Evolutionary conservation across 805 yeast genomes (phyloP).

Genomic region (Pichia sporocuriosa): DNA sequence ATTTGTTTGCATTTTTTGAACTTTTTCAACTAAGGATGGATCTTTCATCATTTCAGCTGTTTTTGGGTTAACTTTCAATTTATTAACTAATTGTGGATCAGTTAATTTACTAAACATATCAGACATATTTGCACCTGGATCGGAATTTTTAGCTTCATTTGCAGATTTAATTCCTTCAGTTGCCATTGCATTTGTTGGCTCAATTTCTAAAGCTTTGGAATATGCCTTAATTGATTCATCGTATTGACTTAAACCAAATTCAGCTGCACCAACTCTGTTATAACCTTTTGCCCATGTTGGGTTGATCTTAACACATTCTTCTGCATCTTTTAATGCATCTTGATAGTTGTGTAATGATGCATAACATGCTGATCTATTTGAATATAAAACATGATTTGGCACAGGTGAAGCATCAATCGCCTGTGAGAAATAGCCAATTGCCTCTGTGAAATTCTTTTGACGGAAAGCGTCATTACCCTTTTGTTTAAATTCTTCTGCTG

Average conservation of each 20-base stretch:
- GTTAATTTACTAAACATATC: slow-evolving; percentile 48
- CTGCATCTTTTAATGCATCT: slow-evolving; percentile 78
- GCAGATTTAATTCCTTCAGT: slow-evolving; percentile 72
- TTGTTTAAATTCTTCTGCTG: slow-evolving; percentile 76
- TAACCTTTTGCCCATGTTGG: slow-evolving; percentile 94
- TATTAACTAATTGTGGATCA: slow-evolving; percentile 72
- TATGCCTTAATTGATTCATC: slow-evolving; percentile 70
- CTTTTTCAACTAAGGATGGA: slow-evolving; percentile 71
- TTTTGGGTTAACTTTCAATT: slow-evolving; percentile 76
- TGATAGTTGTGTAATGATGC: slow-evolving; percentile 71
- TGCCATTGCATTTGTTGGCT: slow-evolving; percentile 79
- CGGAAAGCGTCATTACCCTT: slow-evolving; percentile 92
- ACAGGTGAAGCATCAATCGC: slow-evolving; percentile 78
- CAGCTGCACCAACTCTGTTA: slow-evolving; percentile 90
- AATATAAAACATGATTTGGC: slow-evolving; percentile 88
- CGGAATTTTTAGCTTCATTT: slow-evolving; percentile 43
- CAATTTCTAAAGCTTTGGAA: slow-evolving; percentile 73
- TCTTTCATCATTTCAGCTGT: slow-evolving; percentile 84
- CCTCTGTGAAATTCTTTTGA: slow-evolving; percentile 75
- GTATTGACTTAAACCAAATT: slow-evolving; percentile 74
- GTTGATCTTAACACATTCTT: slow-evolving; percentile 72
- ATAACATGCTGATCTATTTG: slow-evolving; percentile 90
- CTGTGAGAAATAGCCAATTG: slow-evolving; percentile 72
- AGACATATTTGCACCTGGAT: slow-evolving; percentile 48
- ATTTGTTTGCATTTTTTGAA: slow-evolving; percentile 52